Evolutionary conservation across 2,329 filamentous ascomycete genomes (phyloP).

Genomic region (Claviceps capensis): DNA sequence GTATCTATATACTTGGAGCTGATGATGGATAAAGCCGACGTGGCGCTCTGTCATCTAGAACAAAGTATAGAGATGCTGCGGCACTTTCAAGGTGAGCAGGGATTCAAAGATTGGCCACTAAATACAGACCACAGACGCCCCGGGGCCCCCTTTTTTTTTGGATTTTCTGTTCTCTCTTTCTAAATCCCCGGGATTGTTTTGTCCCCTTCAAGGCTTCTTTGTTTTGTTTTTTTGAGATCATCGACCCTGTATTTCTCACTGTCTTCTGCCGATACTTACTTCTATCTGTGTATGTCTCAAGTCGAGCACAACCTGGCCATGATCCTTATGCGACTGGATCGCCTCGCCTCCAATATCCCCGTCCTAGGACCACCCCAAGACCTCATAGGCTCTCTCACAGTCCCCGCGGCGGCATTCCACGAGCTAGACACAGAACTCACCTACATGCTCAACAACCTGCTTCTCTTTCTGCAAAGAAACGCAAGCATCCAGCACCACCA

Average conservation of each 20-base stretch:
- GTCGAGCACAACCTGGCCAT: not conserved
- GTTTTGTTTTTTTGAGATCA: not conserved
- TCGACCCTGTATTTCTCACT: too few species aligned
- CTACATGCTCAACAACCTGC: conserved; percentile 1
- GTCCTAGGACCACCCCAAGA: not conserved
- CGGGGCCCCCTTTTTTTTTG: not conserved
- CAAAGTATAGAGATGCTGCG: not conserved
- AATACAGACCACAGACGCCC: not conserved
- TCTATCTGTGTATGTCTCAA: not conserved
- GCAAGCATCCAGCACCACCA: conserved; percentile 6
- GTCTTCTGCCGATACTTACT: too few species aligned
- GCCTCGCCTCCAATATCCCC: not conserved
- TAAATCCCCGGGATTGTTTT: not conserved
- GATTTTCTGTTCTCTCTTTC: not conserved
- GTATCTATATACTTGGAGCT: conserved; percentile 10
- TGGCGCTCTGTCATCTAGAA: conserved; percentile 8
- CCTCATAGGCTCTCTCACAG: not conserved
- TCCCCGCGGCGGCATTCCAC: not conserved
- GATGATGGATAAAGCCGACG: conserved; percentile 3
- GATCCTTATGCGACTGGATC: not conserved
- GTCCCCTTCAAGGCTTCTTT: not conserved
- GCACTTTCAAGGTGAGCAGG: not conserved
- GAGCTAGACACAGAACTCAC: not conserved
- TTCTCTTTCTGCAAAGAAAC: conserved; percentile 5
- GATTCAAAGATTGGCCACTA: not conserved